Evolutionary conservation across 1,284 basidiomycete genomes (phyloP), one percentile per base, ranked within the genome.

Genomic region (Moesziomyces globuligerus): DNA sequence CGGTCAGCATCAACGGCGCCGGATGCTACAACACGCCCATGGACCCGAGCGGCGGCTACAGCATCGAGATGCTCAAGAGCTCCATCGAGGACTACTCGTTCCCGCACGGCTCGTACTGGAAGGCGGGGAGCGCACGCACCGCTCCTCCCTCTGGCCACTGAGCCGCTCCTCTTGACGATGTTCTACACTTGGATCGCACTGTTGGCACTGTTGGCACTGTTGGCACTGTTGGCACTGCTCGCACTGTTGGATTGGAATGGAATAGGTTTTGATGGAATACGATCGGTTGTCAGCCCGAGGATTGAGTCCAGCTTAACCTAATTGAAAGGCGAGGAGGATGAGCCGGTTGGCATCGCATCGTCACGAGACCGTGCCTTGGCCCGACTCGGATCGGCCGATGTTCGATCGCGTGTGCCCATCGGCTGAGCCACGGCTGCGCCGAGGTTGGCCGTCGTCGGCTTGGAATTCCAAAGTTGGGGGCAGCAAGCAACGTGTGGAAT

Each of bases 11-110:
- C 85, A 95, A 95, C 84, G 78, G 85, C 10, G 86, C 87, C 32
- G 94, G 94, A 23, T 86, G 92, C 44, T 96, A 96, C 84, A 93
- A 93, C 71, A 89, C 91, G 1, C 90, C 90, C 0, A 84, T 83
- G 17, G 83, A 84, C 47, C 70, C 82, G 26, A 81, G 83, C 59
- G 83, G 83, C 39, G 84, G 84, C 7, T 85, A 85, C 83, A 62
- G 65, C 46, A 78, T 80, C 48, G 83, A 85, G 66, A 85, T 86
- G 83, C 82, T 79, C 71, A 80, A 83, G 32, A 68, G 83, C 46
- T 83, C 83, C 11, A 85, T 85, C 67, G 76, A 78, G 39, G 81
- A 83, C 46, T 85, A 79, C 69, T 61, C 57, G 43, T 72, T 62
- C 55, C 85, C 85, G 17, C 73, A 76, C 17, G 85, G 85, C 8